Percentiles rank a stretch among this genome's conserved stretches.
Evolutionary conservation across 805 yeast species (phyloP).

Genomic region (Nakazawaea laoshanensis): DNA sequence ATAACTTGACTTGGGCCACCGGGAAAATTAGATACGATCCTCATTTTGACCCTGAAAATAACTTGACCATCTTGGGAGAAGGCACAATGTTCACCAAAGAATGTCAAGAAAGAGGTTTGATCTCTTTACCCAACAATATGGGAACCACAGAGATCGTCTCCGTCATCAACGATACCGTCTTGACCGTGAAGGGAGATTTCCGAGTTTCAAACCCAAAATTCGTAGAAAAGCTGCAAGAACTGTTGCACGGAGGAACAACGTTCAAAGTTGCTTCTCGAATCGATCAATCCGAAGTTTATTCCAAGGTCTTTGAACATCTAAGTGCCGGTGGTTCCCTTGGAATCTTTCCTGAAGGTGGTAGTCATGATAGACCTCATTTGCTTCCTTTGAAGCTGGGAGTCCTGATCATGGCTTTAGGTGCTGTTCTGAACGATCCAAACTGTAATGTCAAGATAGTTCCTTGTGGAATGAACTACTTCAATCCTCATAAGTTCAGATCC

Average conservation of each 20-base stretch:
- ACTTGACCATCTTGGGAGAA: constrained; percentile 49
- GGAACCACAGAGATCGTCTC: constrained; percentile 70
- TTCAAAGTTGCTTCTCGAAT: constrained; percentile 76
- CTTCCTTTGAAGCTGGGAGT: constrained; percentile 96
- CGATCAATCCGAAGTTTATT: constrained; percentile 79
- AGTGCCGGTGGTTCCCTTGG: constrained; percentile 79
- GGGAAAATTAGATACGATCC: constrained; percentile 48
- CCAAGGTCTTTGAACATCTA: constrained; percentile 77
- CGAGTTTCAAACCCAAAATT: constrained; percentile 28
- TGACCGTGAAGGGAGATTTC: constrained; percentile 65
- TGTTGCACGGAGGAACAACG: constrained; percentile 42
- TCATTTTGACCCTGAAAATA: constrained; percentile 34
- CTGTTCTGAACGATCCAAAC: constrained; percentile 69
- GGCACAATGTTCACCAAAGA: constrained; percentile 60
- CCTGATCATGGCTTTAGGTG: constrained; percentile 96
- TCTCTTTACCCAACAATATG: constrained; percentile 69
- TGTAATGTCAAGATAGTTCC: constrained; percentile 85
- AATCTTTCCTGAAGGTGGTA: constrained; percentile 97
- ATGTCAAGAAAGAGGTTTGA: constrained; percentile 54
- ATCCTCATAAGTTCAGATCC: constrained; percentile 90
- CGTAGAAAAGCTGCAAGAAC: constrained; percentile 25
- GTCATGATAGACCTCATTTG: constrained; percentile 89
- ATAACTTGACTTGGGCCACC: constrained; percentile 55
- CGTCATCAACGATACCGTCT: constrained; percentile 63
- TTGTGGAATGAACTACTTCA: constrained; percentile 96